Evolutionary conservation across 768 basidiomycete species (phyloP).

Genomic region (Ramaria sp.): DNA sequence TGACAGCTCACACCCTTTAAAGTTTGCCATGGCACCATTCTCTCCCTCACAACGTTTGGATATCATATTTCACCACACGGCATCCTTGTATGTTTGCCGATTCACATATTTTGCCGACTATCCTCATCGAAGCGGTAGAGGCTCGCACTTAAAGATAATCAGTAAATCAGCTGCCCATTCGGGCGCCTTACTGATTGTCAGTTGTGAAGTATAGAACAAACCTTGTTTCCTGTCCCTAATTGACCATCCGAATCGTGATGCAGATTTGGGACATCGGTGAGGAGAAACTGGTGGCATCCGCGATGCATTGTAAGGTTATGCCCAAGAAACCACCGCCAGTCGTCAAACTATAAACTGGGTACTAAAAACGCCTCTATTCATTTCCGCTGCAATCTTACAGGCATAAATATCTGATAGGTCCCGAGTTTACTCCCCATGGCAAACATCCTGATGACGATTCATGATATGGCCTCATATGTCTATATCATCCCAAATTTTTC

Average conservation of each 20-base stretch:
- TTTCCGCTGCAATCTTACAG: no score
- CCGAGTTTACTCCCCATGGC: no score
- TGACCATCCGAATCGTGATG: neutral
- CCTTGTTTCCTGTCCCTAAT: neutral
- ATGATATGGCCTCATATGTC: no score
- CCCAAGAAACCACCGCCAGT: neutral
- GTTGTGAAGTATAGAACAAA: neutral
- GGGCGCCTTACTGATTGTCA: neutral
- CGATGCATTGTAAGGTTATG: conserved; percentile 4
- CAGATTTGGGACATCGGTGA: neutral
- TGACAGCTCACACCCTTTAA: neutral
- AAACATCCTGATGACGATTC: no score
- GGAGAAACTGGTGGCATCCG: conserved; percentile 2
- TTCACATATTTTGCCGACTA: neutral
- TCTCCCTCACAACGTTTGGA: conserved; percentile 3
- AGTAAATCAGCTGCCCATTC: neutral
- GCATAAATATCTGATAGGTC: no score
- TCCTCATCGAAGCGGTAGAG: neutral
- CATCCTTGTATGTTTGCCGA: neutral
- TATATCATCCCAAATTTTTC: no score
- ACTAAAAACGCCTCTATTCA: no score
- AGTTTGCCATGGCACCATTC: conserved; percentile 2
- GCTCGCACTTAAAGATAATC: neutral
- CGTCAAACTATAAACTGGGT: no score
- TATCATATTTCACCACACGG: neutral